A percentile compares a stretch with the other conserved stretches of the same genome.
Evolutionary conservation across 331 rosid genomes (phyloP).

Genomic region (Acacia concinna): DNA sequence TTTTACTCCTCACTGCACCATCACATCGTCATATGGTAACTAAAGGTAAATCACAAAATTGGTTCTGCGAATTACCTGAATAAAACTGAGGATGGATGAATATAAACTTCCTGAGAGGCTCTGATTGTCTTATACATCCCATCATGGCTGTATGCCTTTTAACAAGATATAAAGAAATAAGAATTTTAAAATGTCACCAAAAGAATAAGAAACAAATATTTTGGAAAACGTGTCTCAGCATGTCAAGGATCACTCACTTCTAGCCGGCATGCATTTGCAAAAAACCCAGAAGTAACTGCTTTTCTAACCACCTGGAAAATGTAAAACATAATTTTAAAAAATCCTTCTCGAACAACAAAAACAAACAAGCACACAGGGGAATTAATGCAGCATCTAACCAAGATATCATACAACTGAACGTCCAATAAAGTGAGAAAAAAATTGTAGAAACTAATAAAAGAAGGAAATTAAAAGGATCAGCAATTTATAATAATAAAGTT

Average conservation of each 20-base stretch:
- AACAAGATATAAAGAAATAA: constrained; percentile 28
- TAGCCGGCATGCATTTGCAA: constrained; percentile 71
- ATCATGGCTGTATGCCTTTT: constrained; percentile 74
- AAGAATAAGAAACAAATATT: constrained; percentile 8
- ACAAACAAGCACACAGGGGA: neutral
- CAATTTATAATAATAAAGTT: neutral
- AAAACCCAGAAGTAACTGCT: constrained; percentile 85
- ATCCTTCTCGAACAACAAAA: neutral
- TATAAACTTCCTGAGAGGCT: constrained; percentile 87
- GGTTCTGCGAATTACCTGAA: constrained; percentile 64
- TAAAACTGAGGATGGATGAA: constrained; percentile 92
- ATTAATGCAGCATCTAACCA: neutral
- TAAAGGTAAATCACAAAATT: constrained; percentile 9
- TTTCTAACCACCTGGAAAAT: constrained; percentile 66
- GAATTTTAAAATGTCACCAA: neutral
- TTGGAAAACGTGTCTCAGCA: constrained; percentile 1
- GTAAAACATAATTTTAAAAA: neutral
- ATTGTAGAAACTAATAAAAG: neutral
- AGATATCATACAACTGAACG: neutral
- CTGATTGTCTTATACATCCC: constrained; percentile 87
- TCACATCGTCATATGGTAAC: neutral
- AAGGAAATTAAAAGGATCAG: neutral
- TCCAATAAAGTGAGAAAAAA: neutral
- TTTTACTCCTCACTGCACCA: neutral
- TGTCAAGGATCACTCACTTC: constrained; percentile 55